Evolutionary conservation across 371 early-diverging fungal genomes (phyloP).

Genomic region (Lichtheimia hyalospora): DNA sequence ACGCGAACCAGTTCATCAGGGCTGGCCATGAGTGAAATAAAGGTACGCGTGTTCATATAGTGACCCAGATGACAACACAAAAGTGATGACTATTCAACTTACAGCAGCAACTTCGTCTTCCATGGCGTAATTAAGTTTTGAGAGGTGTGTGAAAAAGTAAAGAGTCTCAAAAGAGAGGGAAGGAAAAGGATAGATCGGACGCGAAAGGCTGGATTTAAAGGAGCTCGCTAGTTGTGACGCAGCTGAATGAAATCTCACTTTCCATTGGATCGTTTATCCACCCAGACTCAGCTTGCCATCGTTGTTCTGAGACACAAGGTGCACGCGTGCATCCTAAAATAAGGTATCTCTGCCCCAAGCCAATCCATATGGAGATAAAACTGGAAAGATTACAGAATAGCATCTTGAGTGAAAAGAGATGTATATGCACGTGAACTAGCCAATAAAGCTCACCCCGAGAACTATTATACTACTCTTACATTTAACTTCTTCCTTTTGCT

Average conservation of each 20-base stretch:
- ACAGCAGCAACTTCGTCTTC: conserved; percentile 87
- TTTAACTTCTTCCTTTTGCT: too few relatives aligned
- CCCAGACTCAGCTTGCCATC: background rate
- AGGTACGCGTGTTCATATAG: background rate
- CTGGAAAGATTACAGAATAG: too few relatives aligned
- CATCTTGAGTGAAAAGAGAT: too few relatives aligned
- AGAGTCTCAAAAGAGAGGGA: conserved; percentile 19
- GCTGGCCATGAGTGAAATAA: background rate
- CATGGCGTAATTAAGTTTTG: conserved; percentile 40
- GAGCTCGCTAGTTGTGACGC: conserved; percentile 12
- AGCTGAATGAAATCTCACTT: conserved; percentile 3
- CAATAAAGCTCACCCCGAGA: too few relatives aligned
- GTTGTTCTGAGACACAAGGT: background rate
- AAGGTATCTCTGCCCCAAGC: too few relatives aligned
- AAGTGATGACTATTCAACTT: conserved; percentile 40
- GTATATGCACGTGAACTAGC: too few relatives aligned
- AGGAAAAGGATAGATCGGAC: conserved; percentile 21
- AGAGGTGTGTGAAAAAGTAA: conserved; percentile 8
- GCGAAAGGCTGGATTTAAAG: conserved; percentile 21
- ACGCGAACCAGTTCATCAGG: too few relatives aligned
- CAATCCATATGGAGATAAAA: too few relatives aligned
- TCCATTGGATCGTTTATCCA: conserved; percentile 12
- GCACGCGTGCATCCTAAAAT: too few relatives aligned
- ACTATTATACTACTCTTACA: too few relatives aligned
- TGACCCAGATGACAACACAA: background rate